phyloP scores from a whole-genome alignment of 176 grass and related monocot genomes.

The Coix lacrymajobi region DNA sequence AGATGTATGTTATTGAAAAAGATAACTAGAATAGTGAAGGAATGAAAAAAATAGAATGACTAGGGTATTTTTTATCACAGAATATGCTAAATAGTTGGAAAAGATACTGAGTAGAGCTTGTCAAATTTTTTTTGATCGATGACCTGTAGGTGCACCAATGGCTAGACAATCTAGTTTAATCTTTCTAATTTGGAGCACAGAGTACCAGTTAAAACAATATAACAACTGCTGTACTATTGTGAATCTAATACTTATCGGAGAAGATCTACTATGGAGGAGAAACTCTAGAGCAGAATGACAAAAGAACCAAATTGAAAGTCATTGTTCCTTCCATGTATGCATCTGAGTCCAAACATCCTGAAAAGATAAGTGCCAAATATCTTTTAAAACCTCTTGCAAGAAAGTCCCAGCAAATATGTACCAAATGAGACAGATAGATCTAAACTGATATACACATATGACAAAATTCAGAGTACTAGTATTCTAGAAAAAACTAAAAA shows the following conservation, averaged over 20 bases:
- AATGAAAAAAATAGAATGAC: not conserved
- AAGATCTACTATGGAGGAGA: constrained; percentile 61
- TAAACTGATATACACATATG: not conserved
- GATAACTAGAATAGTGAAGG: not conserved
- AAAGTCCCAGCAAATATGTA: not conserved
- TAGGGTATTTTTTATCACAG: not conserved
- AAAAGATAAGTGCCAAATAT: not conserved
- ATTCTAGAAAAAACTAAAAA: not conserved
- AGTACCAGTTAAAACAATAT: not conserved
- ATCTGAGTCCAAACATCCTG: constrained; percentile 79
- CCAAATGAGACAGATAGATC: constrained; percentile 1
- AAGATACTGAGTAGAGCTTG: too few species aligned
- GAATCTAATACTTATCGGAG: constrained; percentile 45
- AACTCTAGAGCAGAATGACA: constrained; percentile 93
- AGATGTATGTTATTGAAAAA: too few species aligned
- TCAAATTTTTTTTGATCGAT: not conserved
- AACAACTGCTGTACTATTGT: not conserved
- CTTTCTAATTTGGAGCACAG: not conserved
- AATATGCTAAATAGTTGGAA: too few species aligned
- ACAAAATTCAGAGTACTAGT: not conserved
- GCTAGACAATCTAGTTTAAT: too few species aligned
- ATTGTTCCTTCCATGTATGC: constrained; percentile 77
- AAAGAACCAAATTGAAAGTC: constrained; percentile 74
- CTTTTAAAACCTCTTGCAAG: constrained; percentile 7
- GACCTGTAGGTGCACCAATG: not conserved